Conservation (phyloP, 805 yeast genomes). For the Wickerhamiella qilinensis region DNA sequence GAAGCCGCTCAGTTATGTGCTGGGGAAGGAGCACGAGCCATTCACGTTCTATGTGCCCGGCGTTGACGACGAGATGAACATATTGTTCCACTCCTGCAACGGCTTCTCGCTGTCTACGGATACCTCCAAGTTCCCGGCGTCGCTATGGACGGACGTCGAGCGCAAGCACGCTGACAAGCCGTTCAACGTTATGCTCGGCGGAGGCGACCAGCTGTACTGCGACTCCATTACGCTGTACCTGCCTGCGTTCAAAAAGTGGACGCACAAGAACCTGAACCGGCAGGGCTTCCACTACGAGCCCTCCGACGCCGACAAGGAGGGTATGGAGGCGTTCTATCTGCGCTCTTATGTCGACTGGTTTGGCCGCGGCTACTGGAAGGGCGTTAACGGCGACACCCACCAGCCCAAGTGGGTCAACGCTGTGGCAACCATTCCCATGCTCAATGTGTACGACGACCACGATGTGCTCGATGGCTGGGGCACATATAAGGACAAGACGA, state of each 20-base stretch:
- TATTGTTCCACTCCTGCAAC: constrained; percentile 74
- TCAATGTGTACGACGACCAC: constrained; percentile 86
- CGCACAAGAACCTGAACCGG: constrained; percentile 32
- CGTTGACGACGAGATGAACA: constrained; percentile 51
- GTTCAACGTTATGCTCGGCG: constrained; percentile 92
- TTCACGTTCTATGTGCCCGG: constrained; percentile 62
- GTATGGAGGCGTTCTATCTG: constrained; percentile 53
- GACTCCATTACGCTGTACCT: constrained; percentile 55
- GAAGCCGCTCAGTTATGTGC: constrained; percentile 45
- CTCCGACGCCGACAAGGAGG: constrained; percentile 29
- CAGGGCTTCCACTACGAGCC: constrained; percentile 6
- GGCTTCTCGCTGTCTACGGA: constrained; percentile 71
- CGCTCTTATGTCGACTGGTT: constrained; percentile 73
- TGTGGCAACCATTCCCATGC: constrained; percentile 65
- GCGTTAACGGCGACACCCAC: constrained; percentile 44
- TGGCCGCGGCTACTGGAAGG: constrained; percentile 77
- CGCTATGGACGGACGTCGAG: constrained; percentile 77
- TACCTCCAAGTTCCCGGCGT: constrained; percentile 50
- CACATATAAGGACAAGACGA: constrained; percentile 61
- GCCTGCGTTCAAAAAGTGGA: constrained; percentile 37
- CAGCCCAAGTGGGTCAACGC: constrained; percentile 61
- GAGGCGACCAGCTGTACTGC: constrained; percentile 90
- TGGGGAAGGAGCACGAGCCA: constrained; percentile 31
- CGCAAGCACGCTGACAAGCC: constrained; percentile 43
- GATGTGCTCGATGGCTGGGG: constrained; percentile 96